These are phyloP conservation scores for Ustilago trichophora DNA, from an alignment of 1,284 basidiomycete species.

Conservation along the genomic window DNA sequence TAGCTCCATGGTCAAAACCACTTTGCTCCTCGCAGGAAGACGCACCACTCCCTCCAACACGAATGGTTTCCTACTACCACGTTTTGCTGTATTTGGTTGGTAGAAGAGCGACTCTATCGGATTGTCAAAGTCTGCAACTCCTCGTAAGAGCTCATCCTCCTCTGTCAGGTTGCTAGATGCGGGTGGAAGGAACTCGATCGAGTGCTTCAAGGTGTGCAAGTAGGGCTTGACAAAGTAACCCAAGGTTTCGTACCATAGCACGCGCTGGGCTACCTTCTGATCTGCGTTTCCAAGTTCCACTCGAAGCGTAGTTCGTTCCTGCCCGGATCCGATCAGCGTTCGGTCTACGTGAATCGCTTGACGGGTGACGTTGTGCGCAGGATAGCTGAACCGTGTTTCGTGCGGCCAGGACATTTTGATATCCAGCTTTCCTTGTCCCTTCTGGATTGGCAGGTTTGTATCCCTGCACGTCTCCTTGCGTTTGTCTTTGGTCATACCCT, in stretches of 20 bases:
- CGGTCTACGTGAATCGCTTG: slow-evolving; percentile 74
- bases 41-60: slow-evolving; percentile 73
- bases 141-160: slow-evolving; percentile 43
- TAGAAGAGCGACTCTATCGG: slow-evolving; percentile 47
- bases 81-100: slow-evolving; percentile 24
- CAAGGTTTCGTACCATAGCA: slow-evolving; percentile 87
- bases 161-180: background rate
- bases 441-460: too few relatives aligned
- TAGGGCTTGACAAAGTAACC: slow-evolving; percentile 92
- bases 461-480: background rate
- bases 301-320: slow-evolving; percentile 78
- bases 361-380: slow-evolving; percentile 16
- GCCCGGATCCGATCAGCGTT: slow-evolving; percentile 78
- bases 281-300: slow-evolving; percentile 77
- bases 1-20: slow-evolving; percentile 78
- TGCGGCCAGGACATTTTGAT: slow-evolving; percentile 67
- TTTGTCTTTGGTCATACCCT: too few relatives aligned
- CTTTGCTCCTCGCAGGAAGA: slow-evolving; percentile 73
- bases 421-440: slow-evolving; percentile 24
- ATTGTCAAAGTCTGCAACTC: slow-evolving; percentile 35
- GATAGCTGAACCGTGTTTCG: slow-evolving; percentile 68
- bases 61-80: slow-evolving; percentile 28
- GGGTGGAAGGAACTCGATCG: slow-evolving; percentile 22
- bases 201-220: slow-evolving; percentile 78
- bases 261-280: slow-evolving; percentile 68